Evolutionary conservation across 257 asterid species (phyloP).

Genomic region (Ehretia macrophylla): DNA sequence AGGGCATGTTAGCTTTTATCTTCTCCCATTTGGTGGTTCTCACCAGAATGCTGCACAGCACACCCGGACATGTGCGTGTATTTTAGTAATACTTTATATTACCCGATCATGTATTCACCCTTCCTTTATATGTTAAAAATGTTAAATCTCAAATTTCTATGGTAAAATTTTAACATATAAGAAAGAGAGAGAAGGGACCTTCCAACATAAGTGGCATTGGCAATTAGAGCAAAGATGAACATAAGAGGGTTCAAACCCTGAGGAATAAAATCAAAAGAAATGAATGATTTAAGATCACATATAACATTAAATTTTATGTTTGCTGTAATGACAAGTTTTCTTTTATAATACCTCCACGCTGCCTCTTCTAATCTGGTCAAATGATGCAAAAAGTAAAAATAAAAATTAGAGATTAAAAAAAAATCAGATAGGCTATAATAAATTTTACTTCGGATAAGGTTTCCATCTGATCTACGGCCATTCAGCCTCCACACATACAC

Average conservation of each 20-base stretch:
- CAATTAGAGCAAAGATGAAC: constrained; percentile 82
- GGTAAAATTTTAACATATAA: no score
- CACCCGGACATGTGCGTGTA: no score
- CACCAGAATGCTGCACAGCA: constrained; percentile 41
- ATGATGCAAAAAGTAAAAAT: constrained; percentile 11
- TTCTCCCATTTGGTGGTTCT: constrained; percentile 40
- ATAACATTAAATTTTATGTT: background rate
- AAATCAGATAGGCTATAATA: no score
- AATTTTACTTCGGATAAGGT: no score
- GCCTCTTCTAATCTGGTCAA: constrained; percentile 74
- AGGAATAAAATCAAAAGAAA: background rate
- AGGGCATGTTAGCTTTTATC: constrained; percentile 50
- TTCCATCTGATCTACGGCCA: no score
- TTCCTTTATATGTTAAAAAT: no score
- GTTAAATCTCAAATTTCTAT: no score
- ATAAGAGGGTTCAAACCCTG: constrained; percentile 92
- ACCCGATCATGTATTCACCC: no score
- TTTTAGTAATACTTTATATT: no score
- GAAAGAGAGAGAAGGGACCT: constrained; percentile 40
- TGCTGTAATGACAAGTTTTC: background rate
- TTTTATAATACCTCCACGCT: constrained; percentile 60
- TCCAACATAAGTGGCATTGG: constrained; percentile 71
- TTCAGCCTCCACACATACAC: no score
- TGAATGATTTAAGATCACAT: background rate
- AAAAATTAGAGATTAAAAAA: no score